Base-by-base conservation (phyloP, 1,284 basidiomycete genomes). In the Puccinia novopanici region DNA sequence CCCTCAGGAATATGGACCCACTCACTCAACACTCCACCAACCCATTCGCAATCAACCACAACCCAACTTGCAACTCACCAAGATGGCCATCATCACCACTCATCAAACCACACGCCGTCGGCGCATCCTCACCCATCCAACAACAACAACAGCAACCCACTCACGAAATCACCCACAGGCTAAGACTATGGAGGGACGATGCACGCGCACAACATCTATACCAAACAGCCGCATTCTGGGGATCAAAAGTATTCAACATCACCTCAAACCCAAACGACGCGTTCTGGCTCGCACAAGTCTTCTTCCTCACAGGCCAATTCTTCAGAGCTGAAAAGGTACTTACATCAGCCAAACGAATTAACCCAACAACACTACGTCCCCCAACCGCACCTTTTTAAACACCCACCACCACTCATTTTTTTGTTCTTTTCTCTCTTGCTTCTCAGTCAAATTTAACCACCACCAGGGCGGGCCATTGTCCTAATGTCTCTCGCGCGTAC, bases 211-310 rank as follows among this genome's bases (percentile, higher is more conserved):
- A 98, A 86, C 68, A 27, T 80, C 17, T 80, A 70, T 40, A 74
- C 2, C 54, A 57, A 83, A 98, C 96, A 0, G 97, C 97, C 17
- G 92, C 93, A 12, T 98, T 98, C 85, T 99, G 97, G 97, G 97
- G 95, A 2, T 93, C 96, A 87, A 98, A 99, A 86, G 90, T 98
- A 63, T 88, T 98, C 52, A 92, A 90, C 79, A 94, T 95, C 91
- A 98, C 96, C 59, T 92, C 95, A 96, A 85, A 86, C 93, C 91
- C 93, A 45, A 95, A 96, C 86, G 97, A 99, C 86, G 97, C 95
- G 12, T 99, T 98, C 86, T 98, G 96, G 94, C 90, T 99, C 22
- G 96, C 97, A 0, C 96, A 99, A 86, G 93, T 93, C 0, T 95
- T 95, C 87, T 99, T 98, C 86, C 91, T 3, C 30, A 27, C 30